Percentiles rank a stretch among this genome's conserved stretches.
phyloP scores from a whole-genome alignment of 768 basidiomycete species.

The Russula griseocarnosa region DNA sequence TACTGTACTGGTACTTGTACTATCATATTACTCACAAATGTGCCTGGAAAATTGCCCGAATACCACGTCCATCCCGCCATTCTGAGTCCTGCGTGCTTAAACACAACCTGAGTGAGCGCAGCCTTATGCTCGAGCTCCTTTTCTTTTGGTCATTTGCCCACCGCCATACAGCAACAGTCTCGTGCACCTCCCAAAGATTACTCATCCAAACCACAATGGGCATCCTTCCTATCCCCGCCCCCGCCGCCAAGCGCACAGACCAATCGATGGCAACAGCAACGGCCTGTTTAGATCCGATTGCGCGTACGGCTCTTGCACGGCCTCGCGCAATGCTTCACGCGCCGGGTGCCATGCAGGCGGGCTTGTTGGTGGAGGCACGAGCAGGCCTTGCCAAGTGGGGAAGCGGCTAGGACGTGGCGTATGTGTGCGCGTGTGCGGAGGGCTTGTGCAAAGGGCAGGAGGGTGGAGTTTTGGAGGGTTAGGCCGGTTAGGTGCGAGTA shows the following conservation, averaged over 20 bases:
- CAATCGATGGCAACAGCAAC: slow-evolving; percentile 71
- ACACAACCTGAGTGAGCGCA: slow-evolving; percentile 41
- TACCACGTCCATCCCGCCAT: slow-evolving; percentile 52
- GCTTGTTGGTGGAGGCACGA: slow-evolving; percentile 42
- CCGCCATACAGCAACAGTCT: slow-evolving; percentile 64
- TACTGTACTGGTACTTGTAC: too few relatives aligned
- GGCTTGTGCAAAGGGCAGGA: slow-evolving; percentile 51
- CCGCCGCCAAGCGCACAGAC: slow-evolving; percentile 43
- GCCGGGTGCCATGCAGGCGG: slow-evolving; percentile 79
- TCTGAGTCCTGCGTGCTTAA: slow-evolving; percentile 49
- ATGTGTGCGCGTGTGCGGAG: slow-evolving; percentile 65
- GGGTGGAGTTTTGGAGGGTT: slow-evolving; percentile 65
- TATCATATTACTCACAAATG: too few relatives aligned
- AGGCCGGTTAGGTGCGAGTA: slow-evolving; percentile 87
- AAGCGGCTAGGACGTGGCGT: slow-evolving; percentile 66
- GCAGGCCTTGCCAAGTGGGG: slow-evolving; percentile 79
- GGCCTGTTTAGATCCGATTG: slow-evolving; percentile 43
- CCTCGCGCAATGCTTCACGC: slow-evolving; percentile 45
- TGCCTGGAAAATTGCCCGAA: too few relatives aligned
- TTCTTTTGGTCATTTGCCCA: slow-evolving; percentile 45
- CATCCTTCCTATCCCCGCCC: slow-evolving; percentile 32
- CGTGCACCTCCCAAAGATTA: slow-evolving; percentile 68
- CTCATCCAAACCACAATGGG: slow-evolving; percentile 75
- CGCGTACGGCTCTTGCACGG: slow-evolving; percentile 39
- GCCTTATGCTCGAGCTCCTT: slow-evolving; percentile 44